These are phyloP conservation scores for Neurospora sp. DNA, from an alignment of 2,329 filamentous ascomycete species.

Conservation along the genomic window DNA sequence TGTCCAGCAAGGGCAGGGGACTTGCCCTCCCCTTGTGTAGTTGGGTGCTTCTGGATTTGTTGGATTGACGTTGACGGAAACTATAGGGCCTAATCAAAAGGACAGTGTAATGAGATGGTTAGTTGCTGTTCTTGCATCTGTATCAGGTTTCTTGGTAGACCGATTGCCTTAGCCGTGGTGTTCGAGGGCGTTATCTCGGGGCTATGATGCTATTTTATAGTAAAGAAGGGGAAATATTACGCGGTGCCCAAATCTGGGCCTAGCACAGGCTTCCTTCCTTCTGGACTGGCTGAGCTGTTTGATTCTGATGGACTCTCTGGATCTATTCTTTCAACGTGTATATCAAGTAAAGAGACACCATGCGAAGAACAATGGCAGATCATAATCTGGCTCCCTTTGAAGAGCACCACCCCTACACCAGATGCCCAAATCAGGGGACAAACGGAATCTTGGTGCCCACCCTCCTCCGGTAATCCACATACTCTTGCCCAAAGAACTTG, in stretches of 20 bases:
- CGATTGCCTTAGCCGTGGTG: not conserved
- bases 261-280: not conserved
- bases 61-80: not conserved
- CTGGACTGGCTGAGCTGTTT: not conserved
- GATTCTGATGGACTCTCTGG: not conserved
- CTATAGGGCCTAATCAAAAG: not conserved
- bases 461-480: conserved; percentile 59
- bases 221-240: not conserved
- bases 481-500: conserved; percentile 77
- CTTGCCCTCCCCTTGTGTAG: conserved; percentile 6
- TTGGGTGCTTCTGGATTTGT: not conserved
- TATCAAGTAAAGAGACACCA: not conserved
- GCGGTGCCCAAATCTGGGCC: no score
- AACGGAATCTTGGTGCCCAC: conserved; percentile 78
- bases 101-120: not conserved
- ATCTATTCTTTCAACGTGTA: not conserved
- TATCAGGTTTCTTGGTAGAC: not conserved
- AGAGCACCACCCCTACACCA: not conserved
- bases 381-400: not conserved
- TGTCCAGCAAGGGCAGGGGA: not conserved
- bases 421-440: conserved; percentile 29
- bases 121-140: not conserved
- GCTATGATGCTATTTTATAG: not conserved
- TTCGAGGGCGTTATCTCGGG: not conserved
- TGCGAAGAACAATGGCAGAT: not conserved